phyloP scores from a whole-genome alignment of 2,329 filamentous ascomycete genomes.

The Epichloe hybrida region DNA sequence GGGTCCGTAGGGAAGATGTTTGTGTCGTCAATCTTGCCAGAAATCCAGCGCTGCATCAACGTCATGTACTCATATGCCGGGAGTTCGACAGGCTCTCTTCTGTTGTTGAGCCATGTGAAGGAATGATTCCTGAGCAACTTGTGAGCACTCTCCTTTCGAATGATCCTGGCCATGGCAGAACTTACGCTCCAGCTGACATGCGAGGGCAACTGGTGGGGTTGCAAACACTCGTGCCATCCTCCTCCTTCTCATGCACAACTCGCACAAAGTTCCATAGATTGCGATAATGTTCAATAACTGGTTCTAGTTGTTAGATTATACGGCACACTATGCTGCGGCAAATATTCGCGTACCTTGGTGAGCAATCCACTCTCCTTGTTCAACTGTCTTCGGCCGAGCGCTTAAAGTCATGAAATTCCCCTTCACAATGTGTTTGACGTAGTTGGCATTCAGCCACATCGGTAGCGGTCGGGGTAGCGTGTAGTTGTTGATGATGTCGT shows the following conservation, averaged over 20 bases:
- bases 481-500: constrained; percentile 45
- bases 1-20: constrained; percentile 83
- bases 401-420: constrained; percentile 96
- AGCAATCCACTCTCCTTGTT: constrained; percentile 89
- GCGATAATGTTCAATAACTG: constrained; percentile 86
- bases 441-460: constrained; percentile 60
- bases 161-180: constrained; percentile 12
- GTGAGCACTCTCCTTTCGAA: neutral
- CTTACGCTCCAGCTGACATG: constrained; percentile 89
- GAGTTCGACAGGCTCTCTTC: constrained; percentile 78
- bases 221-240: constrained; percentile 65
- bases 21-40: constrained; percentile 84
- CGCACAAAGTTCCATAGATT: constrained; percentile 81
- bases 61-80: constrained; percentile 90
- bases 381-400: constrained; percentile 82
- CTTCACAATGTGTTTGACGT: constrained; percentile 81
- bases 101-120: constrained; percentile 90
- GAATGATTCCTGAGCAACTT: constrained; percentile 56
- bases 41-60: constrained; percentile 93
- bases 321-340: neutral
- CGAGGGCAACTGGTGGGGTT: constrained; percentile 73
- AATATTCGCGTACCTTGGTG: constrained; percentile 59
- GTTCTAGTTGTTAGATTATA: constrained; percentile 2
- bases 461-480: constrained; percentile 55
- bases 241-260: constrained; percentile 75